phyloP scores from a whole-genome alignment of 345 rosid species.

The Eucalyptus marginata region DNA sequence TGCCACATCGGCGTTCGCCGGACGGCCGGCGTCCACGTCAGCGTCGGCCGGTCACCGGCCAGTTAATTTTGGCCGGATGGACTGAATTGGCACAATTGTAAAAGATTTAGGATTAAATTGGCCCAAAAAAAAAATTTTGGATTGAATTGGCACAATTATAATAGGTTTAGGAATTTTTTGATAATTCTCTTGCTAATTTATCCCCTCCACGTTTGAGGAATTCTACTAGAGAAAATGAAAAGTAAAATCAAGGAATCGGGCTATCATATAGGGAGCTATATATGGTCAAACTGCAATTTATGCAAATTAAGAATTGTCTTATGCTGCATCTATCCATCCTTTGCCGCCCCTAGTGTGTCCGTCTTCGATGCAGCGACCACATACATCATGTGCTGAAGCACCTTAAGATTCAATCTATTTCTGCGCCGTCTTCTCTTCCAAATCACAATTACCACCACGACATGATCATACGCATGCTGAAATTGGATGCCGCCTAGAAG shows the following conservation, averaged over 20 bases:
- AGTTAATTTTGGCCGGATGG: too few species aligned
- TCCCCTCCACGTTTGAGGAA: not conserved
- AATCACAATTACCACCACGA: not conserved
- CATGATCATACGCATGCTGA: not conserved
- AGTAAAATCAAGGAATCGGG: not conserved
- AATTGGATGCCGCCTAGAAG: not conserved
- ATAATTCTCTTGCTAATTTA: too few species aligned
- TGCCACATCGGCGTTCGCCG: too few species aligned
- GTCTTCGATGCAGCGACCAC: not conserved
- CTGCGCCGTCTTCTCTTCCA: not conserved
- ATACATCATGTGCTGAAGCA: not conserved
- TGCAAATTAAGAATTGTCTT: not conserved
- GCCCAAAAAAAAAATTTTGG: too few species aligned
- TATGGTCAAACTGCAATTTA: not conserved
- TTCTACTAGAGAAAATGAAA: not conserved
- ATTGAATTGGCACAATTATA: too few species aligned
- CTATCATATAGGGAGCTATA: not conserved
- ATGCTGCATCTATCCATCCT: not conserved
- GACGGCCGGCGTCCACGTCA: too few species aligned
- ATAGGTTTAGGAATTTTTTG: too few species aligned
- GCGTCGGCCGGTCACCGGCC: too few species aligned
- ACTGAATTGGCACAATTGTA: too few species aligned
- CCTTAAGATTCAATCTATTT: not conserved
- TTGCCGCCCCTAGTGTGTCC: not conserved
- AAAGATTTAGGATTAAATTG: too few species aligned